These are phyloP conservation scores for Aspergillus carlsbadensis DNA, from an alignment of 495 filamentous ascomycete genomes.

Conservation along the genomic window DNA sequence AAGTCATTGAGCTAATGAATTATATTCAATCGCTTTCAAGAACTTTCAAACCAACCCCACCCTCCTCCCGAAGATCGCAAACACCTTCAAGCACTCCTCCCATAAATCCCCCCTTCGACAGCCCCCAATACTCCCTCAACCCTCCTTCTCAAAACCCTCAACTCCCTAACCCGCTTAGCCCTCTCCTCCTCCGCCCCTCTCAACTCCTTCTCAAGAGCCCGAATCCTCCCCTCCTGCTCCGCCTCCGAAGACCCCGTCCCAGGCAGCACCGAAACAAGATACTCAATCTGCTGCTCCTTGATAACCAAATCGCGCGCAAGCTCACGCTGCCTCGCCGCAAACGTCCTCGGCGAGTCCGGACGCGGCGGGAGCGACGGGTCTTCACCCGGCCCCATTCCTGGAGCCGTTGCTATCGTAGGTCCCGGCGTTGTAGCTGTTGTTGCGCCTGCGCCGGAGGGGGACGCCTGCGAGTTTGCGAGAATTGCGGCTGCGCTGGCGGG, in stretches of 20 bases:
- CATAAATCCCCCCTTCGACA: conserved; percentile 40
- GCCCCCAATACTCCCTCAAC: conserved; percentile 61
- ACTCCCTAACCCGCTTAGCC: conserved; percentile 66
- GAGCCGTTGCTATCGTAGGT: not conserved
- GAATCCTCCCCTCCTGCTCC: conserved; percentile 74
- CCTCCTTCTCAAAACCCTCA: conserved; percentile 61
- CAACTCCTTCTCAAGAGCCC: conserved; percentile 73
- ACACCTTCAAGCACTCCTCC: conserved; percentile 12
- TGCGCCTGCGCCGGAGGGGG: conserved; percentile 24
- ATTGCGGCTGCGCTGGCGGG: conserved; percentile 36
- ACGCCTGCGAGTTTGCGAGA: conserved; percentile 25
- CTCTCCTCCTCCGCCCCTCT: conserved; percentile 71
- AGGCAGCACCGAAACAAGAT: conserved; percentile 77
- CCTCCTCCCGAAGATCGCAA: conserved; percentile 1
- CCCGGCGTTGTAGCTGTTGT: not conserved
- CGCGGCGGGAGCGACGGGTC: conserved; percentile 38
- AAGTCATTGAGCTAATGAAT: conserved; percentile 7
- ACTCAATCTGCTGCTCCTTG: conserved; percentile 94
- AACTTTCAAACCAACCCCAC: not conserved
- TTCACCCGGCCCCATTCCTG: not conserved
- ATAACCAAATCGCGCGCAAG: conserved; percentile 83
- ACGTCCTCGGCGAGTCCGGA: conserved; percentile 63
- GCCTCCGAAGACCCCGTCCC: conserved; percentile 82
- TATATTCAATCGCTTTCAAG: not conserved
- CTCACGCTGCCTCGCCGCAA: conserved; percentile 71